Evolutionary conservation across 768 basidiomycete species (phyloP), one percentile per base, ranked within the genome.

Genomic region (Mycena galericulata): DNA sequence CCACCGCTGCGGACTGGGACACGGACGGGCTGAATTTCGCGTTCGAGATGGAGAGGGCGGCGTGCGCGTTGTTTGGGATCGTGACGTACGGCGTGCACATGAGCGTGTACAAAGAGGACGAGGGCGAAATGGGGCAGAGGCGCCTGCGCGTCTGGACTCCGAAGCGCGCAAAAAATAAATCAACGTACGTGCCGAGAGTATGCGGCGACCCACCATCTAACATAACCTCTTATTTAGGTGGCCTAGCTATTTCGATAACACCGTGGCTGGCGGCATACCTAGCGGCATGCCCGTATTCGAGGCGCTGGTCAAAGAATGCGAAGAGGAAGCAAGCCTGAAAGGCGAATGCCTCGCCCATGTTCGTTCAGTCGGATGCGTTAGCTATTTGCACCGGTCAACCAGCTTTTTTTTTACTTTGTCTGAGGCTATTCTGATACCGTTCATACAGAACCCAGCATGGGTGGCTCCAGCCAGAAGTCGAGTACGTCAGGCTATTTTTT

Each of bases 41-140:
- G 24, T 98, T 99, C 78, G 87, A 90, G 77, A 88, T 99, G 87
- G 98, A 99, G 78, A 87, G 97, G 43, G 85, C 94, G 1, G 96
- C 95, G 3, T 95, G 94, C 76, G 87, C 92, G 0, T 80, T 99
- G 36, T 98, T 99, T 74, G 96, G 97, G 3, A 78, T 97, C 9
- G 86, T 94, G 57, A 98, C 97, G 0, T 96, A 93, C 73, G 97
- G 98, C 0, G 93, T 97, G 3, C 98, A 99, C 78, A 88, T 97
- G 90, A 93, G 89, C 22, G 87, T 90, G 58, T 95, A 89, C 75
- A 85, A 88, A 46, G 84, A 86, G 69, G 64, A 67, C 14, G 61
- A 71, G 15, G 72, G 73, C 22, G 76, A 72, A 3, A 77, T 80
- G 32, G 83, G 84, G 43, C 64, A 75, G 22, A 82, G 78, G 43